Evolutionary conservation across 2,329 filamentous ascomycete species (phyloP).

Genomic region (Hirsutella rhossiliensis): DNA sequence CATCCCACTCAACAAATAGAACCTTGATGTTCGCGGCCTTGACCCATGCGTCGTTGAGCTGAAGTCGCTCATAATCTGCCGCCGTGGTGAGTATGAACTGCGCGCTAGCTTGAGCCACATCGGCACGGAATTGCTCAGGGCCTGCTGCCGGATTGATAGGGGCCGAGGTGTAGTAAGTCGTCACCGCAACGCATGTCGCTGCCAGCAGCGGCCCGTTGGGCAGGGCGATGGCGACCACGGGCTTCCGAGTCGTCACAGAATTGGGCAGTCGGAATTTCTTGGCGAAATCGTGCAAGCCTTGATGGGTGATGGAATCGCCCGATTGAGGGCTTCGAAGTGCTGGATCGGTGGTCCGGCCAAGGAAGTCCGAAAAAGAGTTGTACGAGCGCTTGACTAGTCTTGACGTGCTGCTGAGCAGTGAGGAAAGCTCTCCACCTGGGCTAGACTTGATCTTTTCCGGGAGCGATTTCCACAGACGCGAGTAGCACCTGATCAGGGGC

Average conservation of each 20-base stretch:
- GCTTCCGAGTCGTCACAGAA: constrained; percentile 15
- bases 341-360: constrained; percentile 12
- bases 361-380: constrained; percentile 25
- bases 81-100: constrained; percentile 31
- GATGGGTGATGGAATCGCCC: constrained; percentile 17
- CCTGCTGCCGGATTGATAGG: constrained; percentile 38
- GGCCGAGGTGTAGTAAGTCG: constrained; percentile 37
- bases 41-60: constrained; percentile 18
- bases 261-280: constrained; percentile 18
- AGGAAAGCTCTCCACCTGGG: constrained; percentile 3
- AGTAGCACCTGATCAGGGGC: constrained; percentile 20
- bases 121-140: constrained; percentile 35
- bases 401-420: constrained; percentile 9
- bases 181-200: constrained; percentile 33
- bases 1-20: constrained; percentile 24
- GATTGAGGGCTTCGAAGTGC: constrained; percentile 15
- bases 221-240: constrained; percentile 36
- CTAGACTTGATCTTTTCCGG: constrained; percentile 22
- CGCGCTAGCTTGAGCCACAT: constrained; percentile 34
- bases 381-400: constrained; percentile 18
- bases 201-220: constrained; percentile 43
- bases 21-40: constrained; percentile 22
- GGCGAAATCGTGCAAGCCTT: constrained; percentile 18
- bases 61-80: constrained; percentile 26
- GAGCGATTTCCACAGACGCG: constrained; percentile 21